Conservation (phyloP, 2,329 filamentous ascomycete genomes). For the Fonsecaea erecta region DNA sequence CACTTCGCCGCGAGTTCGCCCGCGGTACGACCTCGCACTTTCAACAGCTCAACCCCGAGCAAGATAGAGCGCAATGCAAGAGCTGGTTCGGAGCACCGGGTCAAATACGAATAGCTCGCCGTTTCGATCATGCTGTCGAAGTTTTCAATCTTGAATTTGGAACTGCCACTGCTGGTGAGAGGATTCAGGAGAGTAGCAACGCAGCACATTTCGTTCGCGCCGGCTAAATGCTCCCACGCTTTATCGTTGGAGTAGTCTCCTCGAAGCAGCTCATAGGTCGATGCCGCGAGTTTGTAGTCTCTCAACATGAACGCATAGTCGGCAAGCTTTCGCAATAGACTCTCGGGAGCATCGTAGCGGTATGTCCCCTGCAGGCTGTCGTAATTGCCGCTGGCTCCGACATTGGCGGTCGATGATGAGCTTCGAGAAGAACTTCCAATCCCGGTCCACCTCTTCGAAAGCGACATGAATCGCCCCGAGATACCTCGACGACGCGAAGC, state of each 20-base stretch:
- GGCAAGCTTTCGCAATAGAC: conserved; percentile 87
- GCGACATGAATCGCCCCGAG: conserved; percentile 88
- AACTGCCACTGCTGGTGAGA: conserved; percentile 66
- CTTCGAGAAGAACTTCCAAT: conserved; percentile 72
- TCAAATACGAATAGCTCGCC: conserved; percentile 89
- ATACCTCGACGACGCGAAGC: conserved; percentile 87
- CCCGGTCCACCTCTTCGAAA: conserved; percentile 86
- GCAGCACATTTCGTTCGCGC: conserved; percentile 92
- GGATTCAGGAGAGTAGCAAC: conserved; percentile 80
- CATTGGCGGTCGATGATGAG: conserved; percentile 59
- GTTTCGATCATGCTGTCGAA: conserved; percentile 88
- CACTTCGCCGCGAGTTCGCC: conserved; percentile 87
- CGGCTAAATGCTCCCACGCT: conserved; percentile 94
- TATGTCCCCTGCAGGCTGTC: conserved; percentile 80
- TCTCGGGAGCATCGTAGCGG: conserved; percentile 80
- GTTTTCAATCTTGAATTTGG: conserved; percentile 77
- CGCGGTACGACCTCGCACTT: conserved; percentile 76
- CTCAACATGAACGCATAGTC: conserved; percentile 97
- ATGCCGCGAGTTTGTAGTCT: conserved; percentile 91
- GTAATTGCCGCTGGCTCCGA: conserved; percentile 66
- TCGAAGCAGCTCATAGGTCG: conserved; percentile 86
- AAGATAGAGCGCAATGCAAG: conserved; percentile 78
- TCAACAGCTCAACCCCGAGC: conserved; percentile 79
- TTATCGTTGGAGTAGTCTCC: conserved; percentile 93
- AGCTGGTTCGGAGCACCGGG: conserved; percentile 77